A percentile compares a stretch with the other conserved stretches of the same genome.
phyloP scores from a whole-genome alignment of 495 filamentous ascomycete species.

The Paragyromitra xinjiangensis region DNA sequence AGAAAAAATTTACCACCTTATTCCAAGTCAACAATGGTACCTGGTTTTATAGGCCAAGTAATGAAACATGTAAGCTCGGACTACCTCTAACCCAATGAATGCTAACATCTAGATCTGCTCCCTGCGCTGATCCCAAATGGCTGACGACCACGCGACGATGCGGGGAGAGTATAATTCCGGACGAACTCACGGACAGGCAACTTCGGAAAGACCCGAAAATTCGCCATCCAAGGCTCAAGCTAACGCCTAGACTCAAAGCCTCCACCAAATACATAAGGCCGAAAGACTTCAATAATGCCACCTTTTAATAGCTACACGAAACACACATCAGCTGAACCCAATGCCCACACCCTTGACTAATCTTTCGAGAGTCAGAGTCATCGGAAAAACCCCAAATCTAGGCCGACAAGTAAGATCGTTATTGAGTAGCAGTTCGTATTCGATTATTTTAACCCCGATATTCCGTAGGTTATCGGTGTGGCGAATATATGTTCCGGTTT shows the following conservation, averaged over 20 bases:
- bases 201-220: slow-evolving; percentile 8
- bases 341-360: background rate
- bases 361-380: slow-evolving; percentile 6
- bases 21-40: no score
- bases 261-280: background rate
- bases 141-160: background rate
- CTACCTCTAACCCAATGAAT: background rate
- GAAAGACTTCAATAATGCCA: no score
- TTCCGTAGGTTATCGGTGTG: background rate
- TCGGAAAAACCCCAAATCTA: background rate
- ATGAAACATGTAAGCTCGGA: background rate
- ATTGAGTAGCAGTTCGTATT: background rate
- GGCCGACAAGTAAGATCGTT: background rate
- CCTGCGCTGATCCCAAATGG: background rate
- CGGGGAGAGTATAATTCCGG: background rate
- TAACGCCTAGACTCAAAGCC: background rate
- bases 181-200: background rate
- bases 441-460: background rate
- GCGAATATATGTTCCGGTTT: background rate
- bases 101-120: background rate
- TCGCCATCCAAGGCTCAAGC: background rate
- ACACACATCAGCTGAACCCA: background rate
- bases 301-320: background rate
- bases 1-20: background rate
- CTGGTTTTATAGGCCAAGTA: background rate